These are phyloP conservation scores for Candolleomyces eurysporus DNA, from an alignment of 768 basidiomycete genomes.

Conservation along the genomic window DNA sequence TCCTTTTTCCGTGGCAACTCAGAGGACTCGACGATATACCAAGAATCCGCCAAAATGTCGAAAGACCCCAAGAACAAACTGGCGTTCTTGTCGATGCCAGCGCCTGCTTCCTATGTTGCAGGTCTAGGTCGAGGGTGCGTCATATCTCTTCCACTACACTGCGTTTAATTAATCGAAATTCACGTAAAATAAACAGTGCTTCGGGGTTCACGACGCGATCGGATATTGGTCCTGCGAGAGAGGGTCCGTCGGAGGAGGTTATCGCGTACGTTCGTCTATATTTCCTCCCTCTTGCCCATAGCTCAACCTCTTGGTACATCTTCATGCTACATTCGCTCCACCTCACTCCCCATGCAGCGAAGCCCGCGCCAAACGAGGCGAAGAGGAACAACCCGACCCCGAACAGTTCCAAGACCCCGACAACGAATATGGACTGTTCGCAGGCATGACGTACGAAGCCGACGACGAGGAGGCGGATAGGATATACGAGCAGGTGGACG, in stretches of 20 bases:
- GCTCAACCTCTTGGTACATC: neutral
- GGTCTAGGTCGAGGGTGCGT: slow-evolving; percentile 95
- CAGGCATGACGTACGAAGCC: slow-evolving; percentile 92
- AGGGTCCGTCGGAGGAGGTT: slow-evolving; percentile 89
- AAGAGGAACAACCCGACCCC: slow-evolving; percentile 84
- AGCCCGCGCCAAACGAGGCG: slow-evolving; percentile 81
- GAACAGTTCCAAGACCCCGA: slow-evolving; percentile 97
- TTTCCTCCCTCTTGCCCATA: too few relatives aligned
- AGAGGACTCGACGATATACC: too few relatives aligned
- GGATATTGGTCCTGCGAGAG: slow-evolving; percentile 97
- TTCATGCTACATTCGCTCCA: neutral
- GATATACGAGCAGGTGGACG: slow-evolving; percentile 92
- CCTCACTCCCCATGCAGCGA: slow-evolving; percentile 46
- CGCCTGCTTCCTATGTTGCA: slow-evolving; percentile 95
- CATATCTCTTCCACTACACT: neutral
- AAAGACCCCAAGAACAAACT: slow-evolving; percentile 69
- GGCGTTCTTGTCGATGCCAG: slow-evolving; percentile 88
- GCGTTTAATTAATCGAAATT: neutral
- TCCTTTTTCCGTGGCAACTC: too few relatives aligned
- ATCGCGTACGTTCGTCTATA: slow-evolving; percentile 60
- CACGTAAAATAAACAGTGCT: slow-evolving; percentile 48
- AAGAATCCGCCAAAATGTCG: slow-evolving; percentile 5
- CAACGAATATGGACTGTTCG: slow-evolving; percentile 94
- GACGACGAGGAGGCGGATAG: slow-evolving; percentile 97
- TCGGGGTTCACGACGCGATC: slow-evolving; percentile 97